phyloP scores from a whole-genome alignment of 2,329 filamentous ascomycete genomes.

The Aspergillus brunneoviolaceus region DNA sequence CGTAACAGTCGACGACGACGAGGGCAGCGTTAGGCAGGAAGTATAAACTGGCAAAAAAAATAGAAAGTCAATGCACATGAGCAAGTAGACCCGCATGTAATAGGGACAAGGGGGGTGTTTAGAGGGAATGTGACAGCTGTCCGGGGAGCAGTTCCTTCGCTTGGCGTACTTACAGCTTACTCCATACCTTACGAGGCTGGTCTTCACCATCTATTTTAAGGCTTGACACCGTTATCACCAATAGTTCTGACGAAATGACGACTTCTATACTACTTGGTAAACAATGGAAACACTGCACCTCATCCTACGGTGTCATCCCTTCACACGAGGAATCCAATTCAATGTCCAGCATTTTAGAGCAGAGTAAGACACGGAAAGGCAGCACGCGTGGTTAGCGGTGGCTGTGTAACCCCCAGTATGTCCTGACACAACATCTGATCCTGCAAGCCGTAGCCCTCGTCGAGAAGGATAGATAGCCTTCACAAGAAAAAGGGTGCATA shows the following conservation, averaged over 20 bases:
- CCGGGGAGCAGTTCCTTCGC: not conserved
- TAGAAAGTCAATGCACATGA: not conserved
- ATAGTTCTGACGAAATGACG: too few relatives aligned
- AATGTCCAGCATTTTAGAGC: too few relatives aligned
- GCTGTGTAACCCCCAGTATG: not conserved
- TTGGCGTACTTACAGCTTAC: not conserved
- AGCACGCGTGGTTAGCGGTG: constrained; percentile 10
- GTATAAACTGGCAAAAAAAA: not conserved
- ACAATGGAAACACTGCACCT: not conserved
- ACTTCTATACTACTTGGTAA: too few relatives aligned
- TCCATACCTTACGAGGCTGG: too few relatives aligned
- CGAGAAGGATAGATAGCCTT: too few relatives aligned
- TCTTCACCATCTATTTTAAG: too few relatives aligned
- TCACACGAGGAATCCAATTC: too few relatives aligned
- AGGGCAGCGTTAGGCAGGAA: not conserved
- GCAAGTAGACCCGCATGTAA: not conserved
- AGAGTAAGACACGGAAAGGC: not conserved
- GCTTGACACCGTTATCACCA: too few relatives aligned
- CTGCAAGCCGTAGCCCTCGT: not conserved
- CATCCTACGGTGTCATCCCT: not conserved
- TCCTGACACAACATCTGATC: not conserved
- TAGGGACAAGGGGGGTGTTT: too few relatives aligned
- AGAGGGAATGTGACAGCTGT: not conserved
- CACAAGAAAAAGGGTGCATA: too few relatives aligned
- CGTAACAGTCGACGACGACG: not conserved